Evolutionary conservation across 164 flowering plant genomes (phyloP), one percentile per base, ranked within the genome.

Genomic region (Hamamelis virginiana): DNA sequence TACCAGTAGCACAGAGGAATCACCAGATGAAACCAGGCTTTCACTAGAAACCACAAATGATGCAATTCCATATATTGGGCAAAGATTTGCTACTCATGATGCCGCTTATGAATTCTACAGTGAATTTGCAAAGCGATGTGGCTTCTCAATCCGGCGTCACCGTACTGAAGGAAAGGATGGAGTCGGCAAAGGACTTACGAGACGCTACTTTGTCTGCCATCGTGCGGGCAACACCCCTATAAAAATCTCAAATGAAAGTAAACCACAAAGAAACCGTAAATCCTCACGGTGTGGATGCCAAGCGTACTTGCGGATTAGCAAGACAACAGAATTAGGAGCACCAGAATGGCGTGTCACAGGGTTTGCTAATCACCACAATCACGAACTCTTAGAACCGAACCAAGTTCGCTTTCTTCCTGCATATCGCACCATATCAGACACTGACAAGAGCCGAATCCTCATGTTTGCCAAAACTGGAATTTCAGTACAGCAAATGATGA

Each of bases 91-190:
- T 41, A 84, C 89, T 53, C 97, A 94, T 75, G 97, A 94, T 83
- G 85, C 88, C 48, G 97, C 98, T n/a, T 94, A 90, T 72, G 97
- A 94, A 58, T 91, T 83, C 69, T 94, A 94, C 59, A 85, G 88
- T 71, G 96, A 89, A 66, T 94, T 91, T 78, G 97, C 98, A 12
- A 90, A 80, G 78, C 55, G 83, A 45, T 88, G 96, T 77, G 98
- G 98, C 43, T 94, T 94, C 76, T 91, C 97, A 44, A 91, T 94
- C 65, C 80, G 98, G 46, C 87, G 97, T 4, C 96, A 94, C 59
- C 81, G 98, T 0, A 94, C 97, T 0, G 97, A 94, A 78, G 98
- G 98, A 27, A 94, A 91, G 77, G 98, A 89, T 76, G 98, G 98
- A 33, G 87, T 94, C 60, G 98, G 98, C 0, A 94, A 89, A 80